Conservation (phyloP, 2,329 filamentous ascomycete species). For the Tolypocladium pustulatum region DNA sequence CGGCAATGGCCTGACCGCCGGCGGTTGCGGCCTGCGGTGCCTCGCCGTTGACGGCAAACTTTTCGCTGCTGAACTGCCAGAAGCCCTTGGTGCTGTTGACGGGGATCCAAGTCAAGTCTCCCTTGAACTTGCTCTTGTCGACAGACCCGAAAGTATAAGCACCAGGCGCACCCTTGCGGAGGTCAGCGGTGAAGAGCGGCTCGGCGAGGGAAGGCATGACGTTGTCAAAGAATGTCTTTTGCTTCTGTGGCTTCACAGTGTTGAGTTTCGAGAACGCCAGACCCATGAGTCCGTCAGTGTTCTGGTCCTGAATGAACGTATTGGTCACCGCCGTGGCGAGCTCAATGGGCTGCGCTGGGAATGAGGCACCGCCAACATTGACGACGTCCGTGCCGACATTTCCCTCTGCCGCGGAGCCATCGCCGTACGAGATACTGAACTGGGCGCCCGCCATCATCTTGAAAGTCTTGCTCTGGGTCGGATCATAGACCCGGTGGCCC, state of each 20-base stretch:
- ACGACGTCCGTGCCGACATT: conserved; percentile 59
- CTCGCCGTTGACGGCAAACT: conserved; percentile 42
- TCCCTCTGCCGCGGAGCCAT: conserved; percentile 52
- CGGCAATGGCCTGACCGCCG: conserved; percentile 37
- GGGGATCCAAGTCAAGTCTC: conserved; percentile 47
- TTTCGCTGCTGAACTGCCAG: conserved; percentile 45
- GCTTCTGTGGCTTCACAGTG: conserved; percentile 48
- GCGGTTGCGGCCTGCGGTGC: conserved; percentile 21
- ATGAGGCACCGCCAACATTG: conserved; percentile 53
- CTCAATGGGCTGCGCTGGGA: conserved; percentile 55
- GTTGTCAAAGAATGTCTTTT: conserved; percentile 69
- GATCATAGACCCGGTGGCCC: conserved; percentile 36
- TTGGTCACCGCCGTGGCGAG: conserved; percentile 48
- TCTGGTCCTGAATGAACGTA: conserved; percentile 47
- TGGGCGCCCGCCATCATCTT: conserved; percentile 28
- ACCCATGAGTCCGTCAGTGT: conserved; percentile 59
- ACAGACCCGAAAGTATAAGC: conserved; percentile 63
- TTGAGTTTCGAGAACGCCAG: conserved; percentile 57
- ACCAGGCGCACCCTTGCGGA: conserved; percentile 47
- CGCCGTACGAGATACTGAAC: conserved; percentile 60
- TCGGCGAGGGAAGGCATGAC: conserved; percentile 47
- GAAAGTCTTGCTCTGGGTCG: conserved; percentile 23
- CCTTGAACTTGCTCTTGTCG: conserved; percentile 50
- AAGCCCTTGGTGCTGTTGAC: conserved; percentile 54
- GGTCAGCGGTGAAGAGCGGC: conserved; percentile 59